phyloP scores from a whole-genome alignment of 106 monocot genomes.

The Platanthera zijinensis region DNA sequence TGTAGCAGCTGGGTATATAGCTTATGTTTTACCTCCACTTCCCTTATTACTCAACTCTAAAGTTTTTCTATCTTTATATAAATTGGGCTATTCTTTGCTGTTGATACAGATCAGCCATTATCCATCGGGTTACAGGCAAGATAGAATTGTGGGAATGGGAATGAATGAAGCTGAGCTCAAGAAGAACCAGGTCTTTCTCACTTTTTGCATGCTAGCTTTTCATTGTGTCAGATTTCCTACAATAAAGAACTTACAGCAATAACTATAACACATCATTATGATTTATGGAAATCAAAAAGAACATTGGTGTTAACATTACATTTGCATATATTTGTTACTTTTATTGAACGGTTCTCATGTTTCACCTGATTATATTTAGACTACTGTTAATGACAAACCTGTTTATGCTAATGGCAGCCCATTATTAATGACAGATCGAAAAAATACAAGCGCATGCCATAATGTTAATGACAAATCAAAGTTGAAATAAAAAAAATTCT shows the following conservation, averaged over 20 bases:
- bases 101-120: slow-evolving; percentile 72
- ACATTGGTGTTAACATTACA: too few species aligned
- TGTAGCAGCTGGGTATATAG: slow-evolving; percentile 95
- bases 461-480: too few species aligned
- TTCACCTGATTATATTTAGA: too few species aligned
- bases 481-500: too few species aligned
- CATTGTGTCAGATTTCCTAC: background rate
- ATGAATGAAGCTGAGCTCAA: slow-evolving; percentile 93
- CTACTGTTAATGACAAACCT: too few species aligned
- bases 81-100: background rate
- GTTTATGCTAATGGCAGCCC: too few species aligned
- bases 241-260: background rate
- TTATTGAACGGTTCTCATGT: too few species aligned
- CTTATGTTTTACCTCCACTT: background rate
- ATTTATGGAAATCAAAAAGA: too few species aligned
- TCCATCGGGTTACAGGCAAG: slow-evolving; percentile 78
- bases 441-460: too few species aligned
- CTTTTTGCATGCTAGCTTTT: background rate
- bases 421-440: too few species aligned
- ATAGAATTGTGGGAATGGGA: slow-evolving; percentile 87
- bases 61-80: background rate
- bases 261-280: background rate
- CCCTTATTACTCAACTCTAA: background rate
- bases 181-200: slow-evolving; percentile 47
- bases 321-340: too few species aligned